Percentiles rank a stretch among this genome's conserved stretches.
Conservation (phyloP, 352 stramenopile species). For the Porosira glacialis region DNA sequence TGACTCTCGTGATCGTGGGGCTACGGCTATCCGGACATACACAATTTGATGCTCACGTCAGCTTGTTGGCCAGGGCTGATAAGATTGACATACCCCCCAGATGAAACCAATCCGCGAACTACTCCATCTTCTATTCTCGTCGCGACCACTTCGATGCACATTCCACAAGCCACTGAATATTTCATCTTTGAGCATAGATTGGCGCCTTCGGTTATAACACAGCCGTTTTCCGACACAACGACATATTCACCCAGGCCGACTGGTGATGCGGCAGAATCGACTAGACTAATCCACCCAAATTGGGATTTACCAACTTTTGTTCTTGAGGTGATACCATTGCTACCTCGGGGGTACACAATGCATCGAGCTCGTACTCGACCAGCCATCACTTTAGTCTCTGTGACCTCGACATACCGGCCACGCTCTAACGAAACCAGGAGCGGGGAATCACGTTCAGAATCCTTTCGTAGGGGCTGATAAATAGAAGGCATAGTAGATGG, state of each 20-base stretch:
- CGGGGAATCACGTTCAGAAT: constrained; percentile 30
- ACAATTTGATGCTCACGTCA: no score
- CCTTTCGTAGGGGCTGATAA: constrained; percentile 28
- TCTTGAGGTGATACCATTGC: not conserved
- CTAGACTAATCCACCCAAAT: constrained; percentile 36
- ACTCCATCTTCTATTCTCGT: constrained; percentile 44
- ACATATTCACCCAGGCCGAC: constrained; percentile 41
- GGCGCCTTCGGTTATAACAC: constrained; percentile 36
- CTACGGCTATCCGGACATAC: no score
- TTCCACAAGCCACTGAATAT: constrained; percentile 12
- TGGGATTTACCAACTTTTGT: constrained; percentile 3
- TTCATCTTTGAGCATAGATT: constrained; percentile 36
- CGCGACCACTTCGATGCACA: constrained; percentile 43
- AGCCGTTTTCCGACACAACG: constrained; percentile 28
- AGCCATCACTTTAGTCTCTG: constrained; percentile 33
- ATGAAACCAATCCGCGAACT: constrained; percentile 38
- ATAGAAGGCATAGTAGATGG: no score
- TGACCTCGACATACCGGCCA: constrained; percentile 34
- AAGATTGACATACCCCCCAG: constrained; percentile 37
- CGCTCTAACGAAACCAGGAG: constrained; percentile 31
- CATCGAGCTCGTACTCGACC: constrained; percentile 31
- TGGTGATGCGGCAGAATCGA: constrained; percentile 25
- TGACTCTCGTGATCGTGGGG: no score
- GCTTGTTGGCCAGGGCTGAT: no score
- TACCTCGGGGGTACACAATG: constrained; percentile 17